phyloP scores from a whole-genome alignment of 345 rosid species.

The Trapa incisa region DNA sequence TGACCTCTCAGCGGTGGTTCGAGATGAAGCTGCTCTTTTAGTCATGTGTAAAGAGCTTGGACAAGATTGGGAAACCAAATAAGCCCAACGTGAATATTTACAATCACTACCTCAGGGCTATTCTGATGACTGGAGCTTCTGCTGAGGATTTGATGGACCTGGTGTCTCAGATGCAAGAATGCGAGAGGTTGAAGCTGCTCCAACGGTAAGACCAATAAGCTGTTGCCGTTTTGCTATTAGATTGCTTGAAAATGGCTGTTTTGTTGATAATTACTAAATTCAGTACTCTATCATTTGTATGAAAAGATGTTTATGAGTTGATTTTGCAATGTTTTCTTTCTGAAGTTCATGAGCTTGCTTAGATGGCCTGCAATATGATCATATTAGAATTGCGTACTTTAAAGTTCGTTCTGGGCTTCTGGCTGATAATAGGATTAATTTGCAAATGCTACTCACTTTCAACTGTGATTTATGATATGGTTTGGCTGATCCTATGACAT shows the following conservation, averaged over 20 bases:
- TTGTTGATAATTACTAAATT: background rate
- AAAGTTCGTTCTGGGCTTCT: background rate
- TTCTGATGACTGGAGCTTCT: constrained; percentile 52
- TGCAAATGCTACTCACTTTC: background rate
- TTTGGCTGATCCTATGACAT: background rate
- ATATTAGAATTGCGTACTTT: background rate
- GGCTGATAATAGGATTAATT: background rate
- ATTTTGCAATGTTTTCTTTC: background rate
- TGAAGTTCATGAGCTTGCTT: background rate
- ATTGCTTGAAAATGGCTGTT: background rate
- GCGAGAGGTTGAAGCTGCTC: constrained; percentile 42
- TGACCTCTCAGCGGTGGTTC: constrained; percentile 62
- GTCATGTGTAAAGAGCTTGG: constrained; percentile 70
- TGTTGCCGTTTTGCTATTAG: background rate
- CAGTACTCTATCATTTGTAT: background rate
- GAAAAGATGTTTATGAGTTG: background rate
- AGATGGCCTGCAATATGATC: background rate
- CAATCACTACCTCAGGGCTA: constrained; percentile 76
- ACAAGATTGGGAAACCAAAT: constrained; percentile 67
- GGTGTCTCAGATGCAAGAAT: constrained; percentile 59
- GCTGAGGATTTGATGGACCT: constrained; percentile 56
- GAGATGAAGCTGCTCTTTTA: constrained; percentile 74
- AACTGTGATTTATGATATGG: background rate
- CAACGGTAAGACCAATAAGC: constrained; percentile 35
- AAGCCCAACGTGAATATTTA: constrained; percentile 62